Evolutionary conservation across 768 basidiomycete genomes (phyloP).

Genomic region (Boletus sp.): DNA sequence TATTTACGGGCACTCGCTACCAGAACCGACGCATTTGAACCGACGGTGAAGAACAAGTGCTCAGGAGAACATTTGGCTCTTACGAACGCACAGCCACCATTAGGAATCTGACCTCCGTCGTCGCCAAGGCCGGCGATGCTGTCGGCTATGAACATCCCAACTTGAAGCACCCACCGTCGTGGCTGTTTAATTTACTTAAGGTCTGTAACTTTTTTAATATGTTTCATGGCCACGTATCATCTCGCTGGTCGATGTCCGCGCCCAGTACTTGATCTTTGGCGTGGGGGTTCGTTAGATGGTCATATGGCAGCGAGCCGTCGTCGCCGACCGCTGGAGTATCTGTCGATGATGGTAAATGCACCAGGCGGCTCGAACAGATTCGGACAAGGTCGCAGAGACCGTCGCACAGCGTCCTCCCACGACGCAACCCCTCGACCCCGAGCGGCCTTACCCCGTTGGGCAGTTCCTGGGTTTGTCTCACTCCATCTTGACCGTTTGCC

Average conservation of each 20-base stretch:
- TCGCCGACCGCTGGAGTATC: constrained; percentile 7
- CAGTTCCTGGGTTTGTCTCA: constrained; percentile 19
- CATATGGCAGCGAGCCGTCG: constrained; percentile 22
- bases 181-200: constrained; percentile 18
- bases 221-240: not conserved
- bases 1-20: not conserved
- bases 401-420: constrained; percentile 39
- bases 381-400: constrained; percentile 13
- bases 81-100: constrained; percentile 20
- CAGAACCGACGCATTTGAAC: not conserved
- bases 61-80: not conserved
- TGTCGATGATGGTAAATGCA: constrained; percentile 5
- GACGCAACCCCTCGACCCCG: constrained; percentile 51
- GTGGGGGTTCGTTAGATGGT: constrained; percentile 17
- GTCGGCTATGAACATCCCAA: constrained; percentile 1
- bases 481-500: constrained; percentile 6
- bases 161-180: not conserved
- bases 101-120: not conserved
- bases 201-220: constrained; percentile 18
- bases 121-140: constrained; percentile 1
- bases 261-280: not conserved
- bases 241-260: not conserved
- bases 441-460: constrained; percentile 23
- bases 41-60: not conserved
- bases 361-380: constrained; percentile 3